Base-by-base conservation (phyloP, 176 grass and related monocot species). In the Oropetium thomaeum region DNA sequence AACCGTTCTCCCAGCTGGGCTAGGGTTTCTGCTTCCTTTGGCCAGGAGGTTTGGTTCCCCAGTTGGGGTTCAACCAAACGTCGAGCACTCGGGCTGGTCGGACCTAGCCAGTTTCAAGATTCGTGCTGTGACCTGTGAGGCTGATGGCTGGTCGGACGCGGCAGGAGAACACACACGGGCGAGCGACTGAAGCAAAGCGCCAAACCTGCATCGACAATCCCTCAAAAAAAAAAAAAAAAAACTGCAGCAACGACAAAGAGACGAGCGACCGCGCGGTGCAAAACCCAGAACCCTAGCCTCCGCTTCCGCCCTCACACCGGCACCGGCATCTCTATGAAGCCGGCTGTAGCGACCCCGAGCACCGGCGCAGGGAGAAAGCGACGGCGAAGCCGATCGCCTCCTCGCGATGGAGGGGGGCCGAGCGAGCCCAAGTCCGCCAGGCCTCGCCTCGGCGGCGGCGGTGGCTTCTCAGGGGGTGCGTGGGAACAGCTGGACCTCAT, bases 401-500 rank as follows among this genome's bases (percentile, higher is more conserved):
- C 76, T 26, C 47, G 70, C 10, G 25, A 59, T 19, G 81, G 55
- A 4, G 70, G 70, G 70, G 70, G 45, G 0, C 23, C 43, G 37
- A 60, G 38, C 37, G 55, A 75, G 12, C 55, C 57, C 69, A 35
- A 74, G 22, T 4, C 3, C 37, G 9, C 38, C 19, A 80, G 70
- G 31, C 64, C 59, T 55, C 19, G 70, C 20, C 74, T 75, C 30
- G 69, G 48, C 8, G 35, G 59, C 47, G 77, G 28, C 58, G 40
- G 17, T 42, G 23, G 80, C 55, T 45, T 73, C 66, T 7, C 14
- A 58, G 42, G 30, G 26, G 51, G 53, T 38, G 49, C 80, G 9
- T 92, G 82, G 89, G 84, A 77, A 33, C 89, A 90, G 65, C 87
- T 95, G 43, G 92, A 95, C 77, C 84, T 90, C 62, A 80, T 92